Base-by-base conservation (phyloP, 768 basidiomycete species). In the Lentinus brumalis region DNA sequence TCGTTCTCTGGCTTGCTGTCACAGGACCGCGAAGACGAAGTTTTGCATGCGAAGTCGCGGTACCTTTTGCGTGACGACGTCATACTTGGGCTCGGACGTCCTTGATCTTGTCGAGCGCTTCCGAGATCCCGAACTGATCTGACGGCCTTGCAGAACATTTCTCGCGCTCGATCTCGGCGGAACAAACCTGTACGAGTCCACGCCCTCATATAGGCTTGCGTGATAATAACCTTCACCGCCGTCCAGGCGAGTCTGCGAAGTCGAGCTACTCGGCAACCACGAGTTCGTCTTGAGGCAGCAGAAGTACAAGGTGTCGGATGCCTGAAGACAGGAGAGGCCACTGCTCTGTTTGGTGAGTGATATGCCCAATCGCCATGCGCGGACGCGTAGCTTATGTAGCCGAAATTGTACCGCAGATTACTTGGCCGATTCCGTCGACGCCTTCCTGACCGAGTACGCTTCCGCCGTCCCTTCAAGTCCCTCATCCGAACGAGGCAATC, bases 161-260 rank as follows among this genome's bases (percentile, higher is more conserved):
- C n/a, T n/a, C 55, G 96, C 97, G 4, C 82, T 98, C 18, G 96
- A 99, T 78, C 84, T 99, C 18, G 97, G 97, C 42, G 97, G 97
- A 57, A 99, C 97, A 26, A 99, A 99, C 73, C 83, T 99, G 91
- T 97, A 75, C 72, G 91, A 79, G 4, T 55, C 5, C 4, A 42
- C 1, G n/a, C 14, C 52, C 26, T 30, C 31, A 26, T 40, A 53
- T 35, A 26, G 11, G 38, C 15, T 50, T 1, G 18, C 29, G n/a
- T 41, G n/a, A 38, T n/a, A 39, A 53, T 14, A 32, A 41, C 4
- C 14, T 10, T 30, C 30, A 53, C 45, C 16, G 41, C 4, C 35
- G 10, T 58, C 2, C 63, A 97, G 94, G 62, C 96, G 95, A 53
- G 95, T 97, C 50, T 98, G 96, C 76, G 92, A 98, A 74, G 94